phyloP scores from a whole-genome alignment of 2,329 filamentous ascomycete genomes.

The Colletotrichum sidae region DNA sequence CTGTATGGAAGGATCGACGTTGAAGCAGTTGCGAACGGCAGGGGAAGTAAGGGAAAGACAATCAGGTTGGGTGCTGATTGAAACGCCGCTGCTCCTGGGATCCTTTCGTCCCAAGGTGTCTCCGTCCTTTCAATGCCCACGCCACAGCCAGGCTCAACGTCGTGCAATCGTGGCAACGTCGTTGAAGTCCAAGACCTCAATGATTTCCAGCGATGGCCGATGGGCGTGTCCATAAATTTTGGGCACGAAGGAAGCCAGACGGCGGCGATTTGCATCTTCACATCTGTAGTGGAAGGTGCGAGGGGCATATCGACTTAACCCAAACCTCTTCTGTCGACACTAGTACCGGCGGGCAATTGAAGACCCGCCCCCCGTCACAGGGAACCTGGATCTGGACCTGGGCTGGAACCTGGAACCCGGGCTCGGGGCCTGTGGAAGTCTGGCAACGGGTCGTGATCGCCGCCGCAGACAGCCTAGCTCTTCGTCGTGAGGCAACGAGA shows the following conservation, averaged over 20 bases:
- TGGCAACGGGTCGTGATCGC: conserved; percentile 33
- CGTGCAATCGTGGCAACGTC: too few species aligned
- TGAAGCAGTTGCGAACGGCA: conserved; percentile 12
- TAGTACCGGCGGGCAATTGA: conserved; percentile 30
- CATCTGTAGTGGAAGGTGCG: conserved; percentile 9
- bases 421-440: conserved; percentile 23
- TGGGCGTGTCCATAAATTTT: not conserved
- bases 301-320: conserved; percentile 18
- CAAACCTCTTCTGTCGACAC: conserved; percentile 28
- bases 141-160: too few species aligned
- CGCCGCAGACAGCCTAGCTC: conserved; percentile 27
- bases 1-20: conserved; percentile 20
- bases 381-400: conserved; percentile 17
- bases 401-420: conserved; percentile 34
- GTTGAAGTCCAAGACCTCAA: too few species aligned
- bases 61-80: conserved; percentile 8
- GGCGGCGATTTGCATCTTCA: conserved; percentile 26
- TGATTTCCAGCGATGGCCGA: too few species aligned
- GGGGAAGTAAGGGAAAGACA: not conserved
- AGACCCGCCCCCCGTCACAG: conserved; percentile 32
- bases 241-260: conserved; percentile 1
- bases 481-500: conserved; percentile 21
- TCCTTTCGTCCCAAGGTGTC: not conserved
- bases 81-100: not conserved
- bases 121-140: too few species aligned